Evolutionary conservation across 2,329 filamentous ascomycete species (phyloP).

Genomic region (Xylariaceae sp.): DNA sequence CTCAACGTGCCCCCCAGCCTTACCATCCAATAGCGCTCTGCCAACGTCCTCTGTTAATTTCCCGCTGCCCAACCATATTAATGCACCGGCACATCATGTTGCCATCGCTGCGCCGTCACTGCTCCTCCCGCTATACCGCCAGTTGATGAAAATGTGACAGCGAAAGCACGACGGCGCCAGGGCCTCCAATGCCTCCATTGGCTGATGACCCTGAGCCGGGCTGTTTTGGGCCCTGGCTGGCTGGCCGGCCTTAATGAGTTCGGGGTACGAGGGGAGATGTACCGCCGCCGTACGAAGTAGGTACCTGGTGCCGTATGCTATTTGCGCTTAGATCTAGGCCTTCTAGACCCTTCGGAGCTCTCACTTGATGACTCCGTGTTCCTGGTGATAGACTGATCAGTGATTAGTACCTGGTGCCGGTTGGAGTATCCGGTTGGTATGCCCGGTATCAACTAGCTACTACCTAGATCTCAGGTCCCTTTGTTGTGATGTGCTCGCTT

Average conservation of each 20-base stretch:
- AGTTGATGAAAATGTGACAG: conserved; percentile 9
- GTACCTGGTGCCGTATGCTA: no score
- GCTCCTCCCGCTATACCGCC: conserved; percentile 2
- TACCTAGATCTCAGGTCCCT: background rate
- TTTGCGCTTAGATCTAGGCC: no score
- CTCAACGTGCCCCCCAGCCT: conserved; percentile 11
- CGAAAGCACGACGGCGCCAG: conserved; percentile 10
- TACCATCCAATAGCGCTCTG: conserved; percentile 17
- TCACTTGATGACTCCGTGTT: no score
- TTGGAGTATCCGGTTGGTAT: no score
- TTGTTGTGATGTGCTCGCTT: background rate
- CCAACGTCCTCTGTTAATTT: conserved; percentile 28
- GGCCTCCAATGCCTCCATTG: background rate
- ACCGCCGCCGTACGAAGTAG: no score
- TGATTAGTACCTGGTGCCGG: no score
- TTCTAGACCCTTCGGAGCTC: no score
- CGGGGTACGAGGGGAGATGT: no score
- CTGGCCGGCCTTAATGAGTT: background rate
- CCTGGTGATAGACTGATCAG: no score
- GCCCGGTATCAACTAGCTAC: conserved; percentile 1
- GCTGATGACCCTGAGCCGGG: background rate
- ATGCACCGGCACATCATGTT: conserved; percentile 24
- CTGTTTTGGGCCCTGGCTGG: background rate
- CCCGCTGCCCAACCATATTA: conserved; percentile 23
- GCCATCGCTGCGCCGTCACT: conserved; percentile 11